A percentile compares a stretch with the other conserved stretches of the same genome.
Evolutionary conservation across 2,329 filamentous ascomycete genomes (phyloP).

Genomic region (Colletotrichum sojae): DNA sequence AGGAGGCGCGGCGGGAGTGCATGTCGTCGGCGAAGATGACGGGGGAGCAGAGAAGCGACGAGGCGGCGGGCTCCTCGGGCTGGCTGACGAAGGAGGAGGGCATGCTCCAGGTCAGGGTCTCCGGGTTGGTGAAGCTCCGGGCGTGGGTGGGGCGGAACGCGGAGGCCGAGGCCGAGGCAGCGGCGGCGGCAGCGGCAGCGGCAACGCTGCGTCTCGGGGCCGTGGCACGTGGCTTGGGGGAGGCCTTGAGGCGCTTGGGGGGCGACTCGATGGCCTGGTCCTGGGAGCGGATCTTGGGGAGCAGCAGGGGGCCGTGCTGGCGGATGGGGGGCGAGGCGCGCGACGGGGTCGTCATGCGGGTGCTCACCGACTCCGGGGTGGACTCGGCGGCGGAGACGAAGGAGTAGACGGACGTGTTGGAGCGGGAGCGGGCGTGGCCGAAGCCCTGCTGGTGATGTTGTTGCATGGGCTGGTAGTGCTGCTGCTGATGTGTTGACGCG

Average conservation of each 20-base stretch:
- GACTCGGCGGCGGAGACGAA: slow-evolving; percentile 73
- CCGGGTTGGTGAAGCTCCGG: slow-evolving; percentile 74
- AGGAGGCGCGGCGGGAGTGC: slow-evolving; percentile 74
- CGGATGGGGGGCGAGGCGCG: slow-evolving; percentile 78
- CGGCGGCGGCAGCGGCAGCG: slow-evolving; percentile 20
- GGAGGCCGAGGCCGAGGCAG: slow-evolving; percentile 47
- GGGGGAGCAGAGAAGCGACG: slow-evolving; percentile 76
- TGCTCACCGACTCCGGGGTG: slow-evolving; percentile 75
- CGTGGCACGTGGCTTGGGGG: slow-evolving; percentile 57
- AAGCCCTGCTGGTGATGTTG: slow-evolving; percentile 46
- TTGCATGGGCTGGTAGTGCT: slow-evolving; percentile 37
- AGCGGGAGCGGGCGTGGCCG: slow-evolving; percentile 74
- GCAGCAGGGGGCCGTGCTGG: slow-evolving; percentile 83
- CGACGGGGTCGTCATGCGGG: slow-evolving; percentile 77
- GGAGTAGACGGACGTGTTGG: slow-evolving; percentile 77
- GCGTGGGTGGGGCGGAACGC: slow-evolving; percentile 63
- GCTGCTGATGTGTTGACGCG: slow-evolving; percentile 2
- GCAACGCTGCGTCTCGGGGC: slow-evolving; percentile 42
- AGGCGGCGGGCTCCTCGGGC: slow-evolving; percentile 47
- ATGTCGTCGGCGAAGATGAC: slow-evolving; percentile 67
- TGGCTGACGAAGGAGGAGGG: slow-evolving; percentile 49
- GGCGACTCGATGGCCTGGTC: slow-evolving; percentile 79
- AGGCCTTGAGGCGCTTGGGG: slow-evolving; percentile 71
- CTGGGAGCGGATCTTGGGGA: slow-evolving; percentile 89
- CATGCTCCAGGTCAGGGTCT: slow-evolving; percentile 61